Base-by-base conservation (phyloP, 1,284 basidiomycete species). In the Cutaneotrichosporon mucoides region DNA sequence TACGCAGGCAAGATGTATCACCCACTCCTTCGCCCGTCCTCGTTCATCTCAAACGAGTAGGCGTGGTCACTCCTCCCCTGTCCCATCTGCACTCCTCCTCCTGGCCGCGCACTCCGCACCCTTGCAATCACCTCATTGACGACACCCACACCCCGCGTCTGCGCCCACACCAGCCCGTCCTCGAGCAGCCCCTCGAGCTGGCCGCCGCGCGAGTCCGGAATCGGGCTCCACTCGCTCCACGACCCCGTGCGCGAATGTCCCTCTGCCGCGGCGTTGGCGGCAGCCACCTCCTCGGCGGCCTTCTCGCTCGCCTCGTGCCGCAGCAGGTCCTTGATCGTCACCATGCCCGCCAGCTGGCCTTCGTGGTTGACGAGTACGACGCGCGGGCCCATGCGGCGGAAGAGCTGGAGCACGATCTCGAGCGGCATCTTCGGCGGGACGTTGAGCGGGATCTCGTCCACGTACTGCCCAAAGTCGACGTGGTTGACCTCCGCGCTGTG, bases 251-350 rank as follows among this genome's bases (percentile, higher is more conserved):
- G 51, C 35, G 41, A 37, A 35, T 60, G 58, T 12, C 46, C 12
- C 33, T 41, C 40, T 3, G 41, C 15, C 11, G 16, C 16, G n/a
- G 36, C 46, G 37, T 38, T 38, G 35, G 45, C 10, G 6, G 35
- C 43, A 10, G 55, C 44, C 13, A 44, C 60, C 34, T 55, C 53
- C 45, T 67, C 63, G 13, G 61, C 63, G 41, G 64, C 61, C 53
- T 68, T 72, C 62, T 76, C 68, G 40, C 82, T 44, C 11, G 85
- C 83, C 60, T 88, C 92, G 71, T 91, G 90, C 47, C 86, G 86
- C 10, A 99, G 80, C 10, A 98, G 90, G 68, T 99, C 96, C 74
- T 99, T 99, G 60, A 99, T 89, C 0, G 94, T 98, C 16, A 97
- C 87, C 12, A 99, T 81, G 1, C 95, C 95, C 0, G 84, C 85